Percentiles rank a stretch among this genome's conserved stretches.
Conservation (phyloP, 371 early-diverging fungal genomes). For the Phascolomyces articulosus region DNA sequence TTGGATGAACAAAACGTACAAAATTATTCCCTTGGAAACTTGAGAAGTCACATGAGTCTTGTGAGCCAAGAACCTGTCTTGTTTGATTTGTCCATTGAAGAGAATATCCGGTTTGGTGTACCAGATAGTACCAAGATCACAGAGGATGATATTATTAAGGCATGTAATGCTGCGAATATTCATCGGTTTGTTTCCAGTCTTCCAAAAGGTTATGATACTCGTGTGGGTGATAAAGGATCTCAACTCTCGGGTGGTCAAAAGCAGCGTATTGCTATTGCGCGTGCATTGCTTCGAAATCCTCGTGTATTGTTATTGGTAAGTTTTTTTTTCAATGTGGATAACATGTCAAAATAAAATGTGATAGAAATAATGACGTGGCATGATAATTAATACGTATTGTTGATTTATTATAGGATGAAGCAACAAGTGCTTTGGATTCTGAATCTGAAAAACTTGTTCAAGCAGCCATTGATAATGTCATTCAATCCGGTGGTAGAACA, state of each 20-base stretch:
- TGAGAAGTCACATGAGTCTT: constrained; percentile 74
- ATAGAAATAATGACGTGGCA: no score
- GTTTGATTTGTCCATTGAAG: constrained; percentile 75
- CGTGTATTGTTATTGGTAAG: constrained; percentile 77
- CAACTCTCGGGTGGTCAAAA: constrained; percentile 39
- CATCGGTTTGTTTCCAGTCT: constrained; percentile 72
- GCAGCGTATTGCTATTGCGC: constrained; percentile 41
- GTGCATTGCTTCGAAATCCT: constrained; percentile 80
- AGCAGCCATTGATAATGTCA: constrained; percentile 76
- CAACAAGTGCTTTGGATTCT: constrained; percentile 91
- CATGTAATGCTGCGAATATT: constrained; percentile 70
- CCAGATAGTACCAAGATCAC: constrained; percentile 42
- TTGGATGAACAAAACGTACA: constrained; percentile 72
- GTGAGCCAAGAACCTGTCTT: constrained; percentile 89
- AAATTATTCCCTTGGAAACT: constrained; percentile 56
- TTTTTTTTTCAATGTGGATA: not conserved
- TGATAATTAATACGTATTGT: no score
- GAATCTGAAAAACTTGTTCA: constrained; percentile 89
- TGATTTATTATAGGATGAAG: constrained; percentile 64
- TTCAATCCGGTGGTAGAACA: constrained; percentile 52
- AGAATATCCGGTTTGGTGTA: constrained; percentile 76
- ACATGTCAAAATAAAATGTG: no score
- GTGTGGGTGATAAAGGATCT: constrained; percentile 73
- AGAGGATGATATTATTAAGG: constrained; percentile 59
- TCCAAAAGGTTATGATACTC: constrained; percentile 78